Evolutionary conservation across 805 yeast species (phyloP), one percentile per base, ranked within the genome.

Genomic region (Ogataea corticis): DNA sequence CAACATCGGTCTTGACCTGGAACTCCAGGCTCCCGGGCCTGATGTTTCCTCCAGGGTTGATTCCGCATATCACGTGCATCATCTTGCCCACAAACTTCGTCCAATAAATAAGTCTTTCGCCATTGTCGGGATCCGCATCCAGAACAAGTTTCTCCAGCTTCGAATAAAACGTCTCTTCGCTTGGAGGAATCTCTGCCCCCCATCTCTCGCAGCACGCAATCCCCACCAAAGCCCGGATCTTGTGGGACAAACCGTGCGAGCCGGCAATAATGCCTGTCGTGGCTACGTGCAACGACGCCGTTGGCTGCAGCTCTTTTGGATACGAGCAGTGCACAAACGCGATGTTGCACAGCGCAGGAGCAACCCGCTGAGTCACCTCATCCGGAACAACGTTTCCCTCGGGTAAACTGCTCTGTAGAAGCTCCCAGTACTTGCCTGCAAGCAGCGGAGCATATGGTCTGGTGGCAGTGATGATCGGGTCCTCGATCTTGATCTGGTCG

Each of bases 11-110:
- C 43, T 56, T 64, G 51, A 61, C 69, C 57, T 69, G 71, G 65
- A 74, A 79, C 47, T 68, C 70, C 58, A 73, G 75, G 13, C 76
- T 74, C 19, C 80, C 80, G 27, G 80, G 85, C 54, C 86, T 73
- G 23, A 85, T 82, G 57, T 81, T 82, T 16, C 91, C 92, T 46
- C 90, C 90, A 5, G 92, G 92, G 61, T 82, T 86, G 43, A 85
- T 84, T 61, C 89, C 89, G 62, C 91, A 85, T 36, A 85, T 78
- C 37, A 85, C 85, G 61, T 80, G 83, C 87, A 85, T 83, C 52
- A 85, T 73, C 42, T 82, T 77, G 21, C 92, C 92, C 51, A 82
- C 71, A 56, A 80, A 83, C 57, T 79, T 74, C 2, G 88, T 83
- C 91, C 91, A 85, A 79, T 86, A 84, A 18, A 80, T 70, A 25